A percentile compares a stretch with the other conserved stretches of the same genome.
Evolutionary conservation across 78 protist species (phyloP).

Genomic region (Dictyostelium intermedium): DNA sequence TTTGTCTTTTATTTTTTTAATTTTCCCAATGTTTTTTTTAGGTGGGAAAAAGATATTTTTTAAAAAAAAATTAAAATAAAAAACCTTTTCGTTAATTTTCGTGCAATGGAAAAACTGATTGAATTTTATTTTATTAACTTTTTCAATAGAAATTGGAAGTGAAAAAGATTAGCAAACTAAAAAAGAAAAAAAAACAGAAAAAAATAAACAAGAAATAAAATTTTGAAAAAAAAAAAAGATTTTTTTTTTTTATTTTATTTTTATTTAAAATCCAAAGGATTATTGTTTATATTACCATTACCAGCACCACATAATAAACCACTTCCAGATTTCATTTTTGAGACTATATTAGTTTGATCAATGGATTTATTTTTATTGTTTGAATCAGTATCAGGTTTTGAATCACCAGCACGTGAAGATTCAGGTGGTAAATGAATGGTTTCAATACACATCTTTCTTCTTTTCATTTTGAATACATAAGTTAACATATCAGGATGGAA

Average conservation of each 20-base stretch:
- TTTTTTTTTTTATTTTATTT: neutral
- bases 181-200: neutral
- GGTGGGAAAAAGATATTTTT: neutral
- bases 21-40: too few relatives aligned
- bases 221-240: too few relatives aligned
- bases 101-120: neutral
- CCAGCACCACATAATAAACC: conserved; percentile 46
- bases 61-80: neutral
- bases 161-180: too few relatives aligned
- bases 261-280: conserved; percentile 24
- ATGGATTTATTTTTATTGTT: neutral
- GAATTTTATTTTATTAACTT: neutral
- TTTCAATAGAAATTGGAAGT: too few relatives aligned
- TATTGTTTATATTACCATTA: neutral
- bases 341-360: neutral
- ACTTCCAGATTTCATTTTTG: conserved; percentile 73
- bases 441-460: conserved; percentile 79
- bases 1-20: too few relatives aligned
- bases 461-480: conserved; percentile 79
- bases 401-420: conserved; percentile 47
- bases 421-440: conserved; percentile 78
- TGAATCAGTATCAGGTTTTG: neutral
- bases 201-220: neutral
- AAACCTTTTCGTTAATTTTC: neutral
- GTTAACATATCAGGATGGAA: conserved; percentile 62